Conservation (phyloP, 2,329 filamentous ascomycete species). For the Neofusicoccum ribis region DNA sequence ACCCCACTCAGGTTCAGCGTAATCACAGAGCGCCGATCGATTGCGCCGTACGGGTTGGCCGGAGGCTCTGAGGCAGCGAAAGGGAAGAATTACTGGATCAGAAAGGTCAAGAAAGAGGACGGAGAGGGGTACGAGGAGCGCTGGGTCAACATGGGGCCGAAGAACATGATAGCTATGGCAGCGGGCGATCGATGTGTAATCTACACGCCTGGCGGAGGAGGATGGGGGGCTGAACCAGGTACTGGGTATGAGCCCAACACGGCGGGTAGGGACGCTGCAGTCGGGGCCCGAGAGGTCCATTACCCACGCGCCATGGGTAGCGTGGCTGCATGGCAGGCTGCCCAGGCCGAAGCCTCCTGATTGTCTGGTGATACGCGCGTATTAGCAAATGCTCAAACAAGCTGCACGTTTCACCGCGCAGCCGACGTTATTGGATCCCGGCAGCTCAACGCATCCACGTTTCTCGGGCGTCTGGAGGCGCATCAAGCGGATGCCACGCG, state of each 20-base stretch:
- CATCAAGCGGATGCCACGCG: too few relatives aligned
- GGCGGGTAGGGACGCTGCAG: neutral
- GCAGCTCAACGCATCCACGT: too few relatives aligned
- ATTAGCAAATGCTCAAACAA: too few relatives aligned
- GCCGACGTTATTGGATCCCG: too few relatives aligned
- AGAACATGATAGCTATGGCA: constrained; percentile 23
- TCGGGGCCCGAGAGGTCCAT: neutral
- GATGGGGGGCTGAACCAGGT: constrained; percentile 14
- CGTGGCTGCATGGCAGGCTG: constrained; percentile 9
- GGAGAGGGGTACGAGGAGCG: constrained; percentile 18
- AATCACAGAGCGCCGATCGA: constrained; percentile 69
- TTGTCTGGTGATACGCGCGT: neutral
- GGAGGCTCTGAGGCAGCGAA: constrained; percentile 73
- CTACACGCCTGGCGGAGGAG: constrained; percentile 23
- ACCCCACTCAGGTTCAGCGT: constrained; percentile 72
- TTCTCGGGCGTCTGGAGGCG: too few relatives aligned
- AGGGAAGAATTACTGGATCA: constrained; percentile 79
- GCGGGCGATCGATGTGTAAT: constrained; percentile 23
- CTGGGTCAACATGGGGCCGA: constrained; percentile 24
- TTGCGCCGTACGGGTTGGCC: constrained; percentile 72
- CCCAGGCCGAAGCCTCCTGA: constrained; percentile 17
- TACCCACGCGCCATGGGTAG: constrained; percentile 22
- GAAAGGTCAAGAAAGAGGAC: constrained; percentile 51
- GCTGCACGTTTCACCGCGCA: too few relatives aligned
- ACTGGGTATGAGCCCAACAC: neutral